Percentiles rank a stretch among this genome's conserved stretches.
These are phyloP conservation scores for Ophiostoma australiae DNA, from an alignment of 2,329 filamentous ascomycete species.

Conservation along the genomic window DNA sequence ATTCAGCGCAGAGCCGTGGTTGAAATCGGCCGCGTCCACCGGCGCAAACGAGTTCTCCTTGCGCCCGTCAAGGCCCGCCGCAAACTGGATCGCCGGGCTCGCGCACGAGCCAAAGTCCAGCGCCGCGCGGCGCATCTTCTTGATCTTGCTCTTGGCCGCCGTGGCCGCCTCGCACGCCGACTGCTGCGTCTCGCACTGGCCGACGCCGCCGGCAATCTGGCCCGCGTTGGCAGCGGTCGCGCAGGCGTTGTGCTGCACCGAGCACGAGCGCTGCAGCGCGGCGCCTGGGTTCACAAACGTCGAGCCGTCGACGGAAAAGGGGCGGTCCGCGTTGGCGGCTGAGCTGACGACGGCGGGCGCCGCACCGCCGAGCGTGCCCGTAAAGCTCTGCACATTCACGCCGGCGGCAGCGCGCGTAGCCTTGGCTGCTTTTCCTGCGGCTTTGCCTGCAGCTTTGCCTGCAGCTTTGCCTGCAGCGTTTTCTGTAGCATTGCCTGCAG, in stretches of 20 bases:
- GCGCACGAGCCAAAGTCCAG: slow-evolving; percentile 45
- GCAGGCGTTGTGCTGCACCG: slow-evolving; percentile 49
- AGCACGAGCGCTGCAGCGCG: slow-evolving; percentile 46
- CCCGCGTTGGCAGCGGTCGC: slow-evolving; percentile 46
- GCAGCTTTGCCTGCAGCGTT: background rate
- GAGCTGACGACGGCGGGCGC: slow-evolving; percentile 41
- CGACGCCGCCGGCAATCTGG: slow-evolving; percentile 35
- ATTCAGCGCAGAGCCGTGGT: slow-evolving; percentile 46
- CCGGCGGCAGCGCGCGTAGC: background rate
- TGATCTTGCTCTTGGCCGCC: slow-evolving; percentile 28
- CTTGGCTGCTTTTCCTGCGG: background rate
- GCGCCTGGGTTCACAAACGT: slow-evolving; percentile 48
- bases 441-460: background rate
- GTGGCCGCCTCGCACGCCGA: slow-evolving; percentile 35
- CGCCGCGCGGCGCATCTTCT: slow-evolving; percentile 31
- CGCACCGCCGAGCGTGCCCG: slow-evolving; percentile 40
- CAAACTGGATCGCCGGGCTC: slow-evolving; percentile 48
- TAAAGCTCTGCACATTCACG: slow-evolving; percentile 44
- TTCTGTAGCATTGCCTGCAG: background rate
- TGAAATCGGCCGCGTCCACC: slow-evolving; percentile 42
- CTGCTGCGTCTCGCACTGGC: slow-evolving; percentile 43
- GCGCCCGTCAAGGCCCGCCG: slow-evolving; percentile 44
- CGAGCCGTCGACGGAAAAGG: slow-evolving; percentile 50
- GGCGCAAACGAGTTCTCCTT: slow-evolving; percentile 41
- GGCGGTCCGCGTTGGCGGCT: slow-evolving; percentile 35